Base-by-base conservation (phyloP, 257 asterid genomes). In the Nicotiana attenuata region DNA sequence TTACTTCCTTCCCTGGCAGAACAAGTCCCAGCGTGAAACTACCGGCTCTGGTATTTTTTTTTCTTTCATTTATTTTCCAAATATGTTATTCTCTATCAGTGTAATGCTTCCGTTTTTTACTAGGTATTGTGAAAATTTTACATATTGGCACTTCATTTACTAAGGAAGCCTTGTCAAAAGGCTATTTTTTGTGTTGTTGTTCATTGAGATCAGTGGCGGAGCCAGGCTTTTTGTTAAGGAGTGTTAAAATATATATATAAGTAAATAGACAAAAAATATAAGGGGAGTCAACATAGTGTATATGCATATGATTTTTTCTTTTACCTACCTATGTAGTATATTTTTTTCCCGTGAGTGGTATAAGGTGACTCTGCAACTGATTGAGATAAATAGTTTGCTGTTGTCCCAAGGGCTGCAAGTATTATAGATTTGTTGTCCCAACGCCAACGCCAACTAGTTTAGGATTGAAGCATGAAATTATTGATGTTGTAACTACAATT, bases 1-100 rank as follows among this genome's bases (percentile, higher is more conserved):
- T 83, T 96, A 96, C 88, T 89, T 89, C 84, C 92, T 92, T 8
- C 99, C 99, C 16, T 94, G 99, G 99, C 97, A 92, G 87, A 96
- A 94, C 73, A 96, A 94, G 91, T 82, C 94, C 67, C 97, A 94
- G 92, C 97, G 99, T 33, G 99, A 96, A 92, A 85, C 96, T 33
- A 94, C 89, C 86, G 99, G 99, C 86, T 96, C 99, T 71, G 98
- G 98, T 94, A 85, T 10, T 64, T n/a, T 63, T 61, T 19, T 10
- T 17, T 29, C 47, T 75, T 76, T 60, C 13, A 11, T 26, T 60
- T 80, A 7, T 57, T 7, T 20, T 85, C 41, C 41, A 31, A 45
- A 16, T 29, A 65, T 41, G 50, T 33, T 41, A 29, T 15, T 65
- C 24, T 29, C 47, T 65, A 65, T 65, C 50, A 41, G 50, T 41